Evolutionary conservation across 1,284 basidiomycete genomes (phyloP), one percentile per base, ranked within the genome.

Genomic region (Pseudozyma thailandica): DNA sequence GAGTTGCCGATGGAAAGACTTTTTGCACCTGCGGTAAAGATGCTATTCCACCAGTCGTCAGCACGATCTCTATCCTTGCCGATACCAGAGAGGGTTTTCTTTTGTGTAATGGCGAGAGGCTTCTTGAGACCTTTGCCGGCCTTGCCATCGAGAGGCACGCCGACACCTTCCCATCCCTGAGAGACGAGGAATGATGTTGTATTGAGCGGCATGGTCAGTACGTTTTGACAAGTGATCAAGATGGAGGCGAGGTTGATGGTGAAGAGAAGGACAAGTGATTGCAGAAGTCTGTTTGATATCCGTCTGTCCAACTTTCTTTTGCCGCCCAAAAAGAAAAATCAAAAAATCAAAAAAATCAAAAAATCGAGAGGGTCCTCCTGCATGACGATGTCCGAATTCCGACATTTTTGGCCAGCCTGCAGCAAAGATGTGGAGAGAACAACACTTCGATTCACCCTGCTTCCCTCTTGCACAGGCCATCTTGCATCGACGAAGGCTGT

Each of bases 21-120:
- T 50, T 78, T 78, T 6, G 78, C 78, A 3, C 74, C 64, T 4
- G 77, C 72, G 6, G 79, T 77, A 49, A 81, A 82, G 35, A 82
- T 72, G 50, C 78, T 78, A 51, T 82, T 80, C 81, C 81, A 82
- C 81, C 81, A 82, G 31, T 82, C 81, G 23, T 78, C 72, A 5
- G 80, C 80, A 10, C 81, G 58, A 37, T 82, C 81, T 25, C 81
- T 56, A 44, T 82, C 75, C 51, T 79, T 78, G 38, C 81, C 81
- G 6, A 82, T 60, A 15, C 81, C 81, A 18, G 69, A 71, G 16
- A 82, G 70, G 27, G 72, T 76, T 20, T 77, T 73, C 39, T 79
- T 81, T 47, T 75, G 73, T 3, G 77, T 72, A 30, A 82, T 78
- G n/a, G 72, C 66, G 20, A 82, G 61, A 4, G 81, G 80, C 53